Evolutionary conservation across 2,329 filamentous ascomycete genomes (phyloP).

Genomic region (Hypoxylon sp.): DNA sequence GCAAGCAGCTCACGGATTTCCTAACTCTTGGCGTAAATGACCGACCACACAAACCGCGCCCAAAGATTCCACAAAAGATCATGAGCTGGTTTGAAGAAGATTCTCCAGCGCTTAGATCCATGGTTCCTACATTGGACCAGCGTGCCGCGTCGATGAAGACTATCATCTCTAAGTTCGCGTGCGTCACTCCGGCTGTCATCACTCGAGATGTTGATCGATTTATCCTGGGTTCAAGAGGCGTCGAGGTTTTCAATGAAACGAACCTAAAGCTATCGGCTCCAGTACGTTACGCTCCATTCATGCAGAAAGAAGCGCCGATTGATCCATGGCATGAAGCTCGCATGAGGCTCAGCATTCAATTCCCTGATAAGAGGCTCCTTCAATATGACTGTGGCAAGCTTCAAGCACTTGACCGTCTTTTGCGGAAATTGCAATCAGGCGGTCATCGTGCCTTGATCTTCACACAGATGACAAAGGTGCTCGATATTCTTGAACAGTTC

Average conservation of each 20-base stretch:
- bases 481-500: slow-evolving; percentile 97
- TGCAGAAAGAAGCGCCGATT: slow-evolving; percentile 68
- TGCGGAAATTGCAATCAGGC: slow-evolving; percentile 88
- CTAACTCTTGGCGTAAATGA: slow-evolving; percentile 75
- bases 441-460: slow-evolving; percentile 97
- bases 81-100: slow-evolving; percentile 83
- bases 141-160: slow-evolving; percentile 80
- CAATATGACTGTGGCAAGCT: slow-evolving; percentile 99
- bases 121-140: slow-evolving; percentile 82
- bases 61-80: slow-evolving; percentile 72
- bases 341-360: slow-evolving; percentile 93
- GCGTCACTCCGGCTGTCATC: slow-evolving; percentile 89
- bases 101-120: slow-evolving; percentile 72
- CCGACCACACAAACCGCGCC: slow-evolving; percentile 71
- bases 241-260: slow-evolving; percentile 69
- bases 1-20: slow-evolving; percentile 81
- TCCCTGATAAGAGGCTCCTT: slow-evolving; percentile 94
- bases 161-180: slow-evolving; percentile 88
- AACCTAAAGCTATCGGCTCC: slow-evolving; percentile 72
- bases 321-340: slow-evolving; percentile 96
- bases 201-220: slow-evolving; percentile 81
- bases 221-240: slow-evolving; percentile 72
- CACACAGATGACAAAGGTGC: slow-evolving; percentile 98
- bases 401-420: slow-evolving; percentile 86
- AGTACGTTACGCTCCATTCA: slow-evolving; percentile 69